phyloP scores from a whole-genome alignment of 2,329 filamentous ascomycete genomes.

The Blastomyces percursus region DNA sequence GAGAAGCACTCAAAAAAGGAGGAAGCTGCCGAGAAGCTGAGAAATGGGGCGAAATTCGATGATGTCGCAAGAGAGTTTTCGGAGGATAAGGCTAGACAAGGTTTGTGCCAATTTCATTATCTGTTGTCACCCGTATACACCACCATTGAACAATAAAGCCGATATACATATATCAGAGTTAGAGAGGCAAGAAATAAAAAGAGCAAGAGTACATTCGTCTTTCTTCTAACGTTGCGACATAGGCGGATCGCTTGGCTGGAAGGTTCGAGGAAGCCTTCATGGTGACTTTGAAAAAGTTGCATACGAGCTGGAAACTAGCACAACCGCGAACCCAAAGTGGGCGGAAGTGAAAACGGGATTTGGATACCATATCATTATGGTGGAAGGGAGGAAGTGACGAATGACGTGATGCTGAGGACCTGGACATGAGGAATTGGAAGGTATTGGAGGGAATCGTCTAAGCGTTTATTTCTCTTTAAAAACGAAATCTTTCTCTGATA shows the following conservation, averaged over 20 bases:
- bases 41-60: conserved; percentile 51
- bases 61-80: conserved; percentile 54
- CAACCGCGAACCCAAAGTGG: conserved; percentile 50
- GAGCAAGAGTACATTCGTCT: not conserved
- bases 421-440: not conserved
- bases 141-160: not conserved
- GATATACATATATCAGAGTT: not conserved
- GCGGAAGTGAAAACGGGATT: conserved; percentile 52
- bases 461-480: not conserved
- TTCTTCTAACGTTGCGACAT: not conserved
- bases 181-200: not conserved
- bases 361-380: conserved; percentile 60
- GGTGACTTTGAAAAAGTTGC: conserved; percentile 51
- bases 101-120: conserved; percentile 15
- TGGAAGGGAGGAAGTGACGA: conserved; percentile 49
- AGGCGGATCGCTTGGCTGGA: conserved; percentile 56
- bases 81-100: conserved; percentile 54
- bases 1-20: conserved; percentile 56
- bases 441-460: too few relatives aligned
- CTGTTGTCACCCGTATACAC: conserved; percentile 1
- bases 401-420: not conserved
- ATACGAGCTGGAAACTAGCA: conserved; percentile 51
- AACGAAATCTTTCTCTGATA: not conserved
- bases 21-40: conserved; percentile 51
- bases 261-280: conserved; percentile 46